Conservation (phyloP, 805 yeast genomes). For the Starmerella sp. region DNA sequence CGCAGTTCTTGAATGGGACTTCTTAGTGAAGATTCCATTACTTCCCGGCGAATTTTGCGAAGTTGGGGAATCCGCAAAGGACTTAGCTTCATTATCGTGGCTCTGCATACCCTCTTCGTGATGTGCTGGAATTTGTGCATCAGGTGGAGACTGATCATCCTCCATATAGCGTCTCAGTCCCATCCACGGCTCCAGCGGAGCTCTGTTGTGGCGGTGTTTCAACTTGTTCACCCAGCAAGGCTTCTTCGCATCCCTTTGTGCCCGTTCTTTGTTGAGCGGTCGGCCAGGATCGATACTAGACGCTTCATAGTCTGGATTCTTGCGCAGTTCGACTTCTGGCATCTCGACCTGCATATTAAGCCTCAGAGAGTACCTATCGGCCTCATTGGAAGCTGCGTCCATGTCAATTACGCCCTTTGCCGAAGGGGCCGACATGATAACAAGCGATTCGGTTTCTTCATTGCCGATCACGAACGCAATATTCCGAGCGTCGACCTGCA, state of each 20-base stretch:
- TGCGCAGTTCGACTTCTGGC: slow-evolving; percentile 51
- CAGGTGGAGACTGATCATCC: slow-evolving; percentile 24
- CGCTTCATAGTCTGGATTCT: slow-evolving; percentile 51
- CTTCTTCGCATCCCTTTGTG: neutral
- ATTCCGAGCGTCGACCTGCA: slow-evolving; percentile 46
- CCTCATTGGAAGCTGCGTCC: slow-evolving; percentile 35
- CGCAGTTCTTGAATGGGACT: neutral
- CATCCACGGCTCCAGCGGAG: slow-evolving; percentile 44
- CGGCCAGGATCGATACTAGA: slow-evolving; percentile 9
- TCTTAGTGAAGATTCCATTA: neutral
- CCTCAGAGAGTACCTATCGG: slow-evolving; percentile 48
- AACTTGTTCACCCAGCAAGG: slow-evolving; percentile 3
- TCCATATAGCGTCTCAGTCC: slow-evolving; percentile 66
- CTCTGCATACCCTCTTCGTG: neutral
- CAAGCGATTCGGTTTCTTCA: slow-evolving; percentile 57
- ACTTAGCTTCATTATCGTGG: neutral
- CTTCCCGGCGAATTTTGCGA: neutral
- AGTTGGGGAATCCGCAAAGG: neutral
- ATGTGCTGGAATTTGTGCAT: slow-evolving; percentile 2
- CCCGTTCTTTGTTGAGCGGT: neutral
- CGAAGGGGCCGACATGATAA: slow-evolving; percentile 48
- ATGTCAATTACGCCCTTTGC: slow-evolving; percentile 52
- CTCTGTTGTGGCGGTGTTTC: neutral
- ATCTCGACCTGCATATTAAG: slow-evolving; percentile 38
- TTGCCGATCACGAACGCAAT: slow-evolving; percentile 78